Evolutionary conservation across 169 alveolate genomes (phyloP).

Genomic region (Plasmodium malariae): DNA sequence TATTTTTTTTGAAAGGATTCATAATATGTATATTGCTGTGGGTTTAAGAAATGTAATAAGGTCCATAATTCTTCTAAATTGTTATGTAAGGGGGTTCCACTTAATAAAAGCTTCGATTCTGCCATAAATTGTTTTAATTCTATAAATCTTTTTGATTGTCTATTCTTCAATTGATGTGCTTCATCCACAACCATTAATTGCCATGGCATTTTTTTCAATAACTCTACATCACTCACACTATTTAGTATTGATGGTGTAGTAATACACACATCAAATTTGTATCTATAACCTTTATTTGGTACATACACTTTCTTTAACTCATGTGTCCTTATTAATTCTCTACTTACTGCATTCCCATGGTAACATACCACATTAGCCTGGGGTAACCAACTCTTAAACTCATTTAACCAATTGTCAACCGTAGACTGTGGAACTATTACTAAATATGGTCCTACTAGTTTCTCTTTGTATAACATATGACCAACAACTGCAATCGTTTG

Average conservation of each 20-base stretch:
- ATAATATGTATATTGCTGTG: constrained; percentile 88
- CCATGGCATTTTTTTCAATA: constrained; percentile 90
- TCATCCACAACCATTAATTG: constrained; percentile 95
- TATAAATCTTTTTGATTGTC: constrained; percentile 90
- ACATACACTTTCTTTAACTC: constrained; percentile 86
- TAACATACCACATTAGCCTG: constrained; percentile 93
- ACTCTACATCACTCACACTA: constrained; percentile 91
- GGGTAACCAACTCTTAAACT: constrained; percentile 95
- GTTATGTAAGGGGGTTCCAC: constrained; percentile 97
- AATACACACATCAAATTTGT: constrained; percentile 90
- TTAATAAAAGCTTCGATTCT: constrained; percentile 90
- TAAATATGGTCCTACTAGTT: constrained; percentile 92
- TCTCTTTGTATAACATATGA: constrained; percentile 89
- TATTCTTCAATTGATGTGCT: constrained; percentile 94
- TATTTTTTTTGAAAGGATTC: constrained; percentile 89
- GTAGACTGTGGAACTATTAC: constrained; percentile 97
- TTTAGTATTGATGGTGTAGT: constrained; percentile 92
- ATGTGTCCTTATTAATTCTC: constrained; percentile 89
- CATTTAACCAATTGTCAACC: constrained; percentile 97
- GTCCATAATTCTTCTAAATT: constrained; percentile 97
- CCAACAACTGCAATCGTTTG: constrained; percentile 95
- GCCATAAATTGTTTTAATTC: constrained; percentile 92
- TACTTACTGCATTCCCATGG: constrained; percentile 93
- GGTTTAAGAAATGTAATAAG: constrained; percentile 96
- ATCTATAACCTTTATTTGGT: constrained; percentile 86